Evolutionary conservation across 495 filamentous ascomycete genomes (phyloP), one percentile per base, ranked within the genome.

Genomic region (Hypomontagnella submonticulosa): DNA sequence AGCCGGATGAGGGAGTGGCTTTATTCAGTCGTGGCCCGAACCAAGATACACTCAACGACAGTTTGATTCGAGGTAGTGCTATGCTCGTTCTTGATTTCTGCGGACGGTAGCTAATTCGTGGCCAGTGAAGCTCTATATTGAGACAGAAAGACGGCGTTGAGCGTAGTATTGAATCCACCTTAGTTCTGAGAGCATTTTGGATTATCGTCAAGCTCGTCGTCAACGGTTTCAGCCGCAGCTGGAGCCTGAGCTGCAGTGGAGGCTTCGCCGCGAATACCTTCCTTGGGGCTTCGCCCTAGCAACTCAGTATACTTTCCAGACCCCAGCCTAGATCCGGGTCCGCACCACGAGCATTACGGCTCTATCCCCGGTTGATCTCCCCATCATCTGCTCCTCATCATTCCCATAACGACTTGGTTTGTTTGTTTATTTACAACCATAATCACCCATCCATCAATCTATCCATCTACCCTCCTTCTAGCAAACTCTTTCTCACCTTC

Each of bases 1-100:
- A 30, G 32, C 4, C 33, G 2, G 8, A 38, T 9, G 12, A 57
- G 16, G 53, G 18, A 18, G 34, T 20, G 16, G 19, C 5, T 5
- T 50, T 33, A 11, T 37, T 3, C 0, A 32, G 12, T 3, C 11
- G 4, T 1, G 40, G 8, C 34, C 15, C 33, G 9, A 30, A 40
- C 8, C 37, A 47, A 16, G 3, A 46, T 41, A 53, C 1, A 8
- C 16, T 11, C 4, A 11, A 30, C 44, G 3, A 19, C 15, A 6
- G 23, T 27, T 38, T 44, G 5, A 19, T 57, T 63, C n/a, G 50
- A 34, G 42, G 44, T 50, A 43, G 23, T 37, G 52, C 10, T 11
- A 48, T 57, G 7, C 19, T 38, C 19, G 4, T 15, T 5, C 0
- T 33, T 13, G 20, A 18, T 30, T 11, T 41, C 13, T 3, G 0